phyloP scores from a whole-genome alignment of 148 eudicot genomes.

The Rhododendron simsii region DNA sequence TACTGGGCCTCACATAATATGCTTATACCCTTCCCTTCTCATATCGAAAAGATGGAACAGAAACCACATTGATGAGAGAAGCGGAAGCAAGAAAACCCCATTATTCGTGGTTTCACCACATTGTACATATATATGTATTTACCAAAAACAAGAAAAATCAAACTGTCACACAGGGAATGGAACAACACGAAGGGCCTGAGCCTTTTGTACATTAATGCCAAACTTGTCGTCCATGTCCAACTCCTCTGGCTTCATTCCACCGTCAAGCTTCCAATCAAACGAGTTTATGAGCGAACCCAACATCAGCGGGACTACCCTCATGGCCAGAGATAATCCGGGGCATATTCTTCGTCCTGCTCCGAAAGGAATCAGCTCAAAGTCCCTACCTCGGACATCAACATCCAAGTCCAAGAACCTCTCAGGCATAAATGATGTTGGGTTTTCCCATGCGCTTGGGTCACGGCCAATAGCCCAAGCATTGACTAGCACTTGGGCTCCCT shows the following conservation, averaged over 20 bases:
- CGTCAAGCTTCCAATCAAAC: constrained; percentile 1
- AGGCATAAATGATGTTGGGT: constrained; percentile 3
- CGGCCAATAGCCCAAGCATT: background rate
- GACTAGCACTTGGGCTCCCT: constrained; percentile 7
- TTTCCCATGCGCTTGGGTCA: constrained; percentile 2
- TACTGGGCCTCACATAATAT: no score
- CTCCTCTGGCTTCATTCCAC: background rate
- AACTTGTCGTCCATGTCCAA: background rate
- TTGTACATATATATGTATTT: no score
- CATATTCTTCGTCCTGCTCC: constrained; percentile 11
- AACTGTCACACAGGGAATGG: background rate
- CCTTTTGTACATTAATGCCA: background rate
- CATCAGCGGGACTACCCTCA: background rate
- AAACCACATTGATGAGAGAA: no score
- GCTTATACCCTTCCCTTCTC: no score
- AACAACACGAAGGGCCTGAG: background rate
- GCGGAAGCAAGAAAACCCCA: no score
- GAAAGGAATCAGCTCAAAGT: constrained; percentile 17
- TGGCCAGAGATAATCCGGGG: background rate
- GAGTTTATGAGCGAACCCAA: constrained; percentile 9
- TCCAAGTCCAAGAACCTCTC: constrained; percentile 14
- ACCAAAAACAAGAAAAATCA: background rate
- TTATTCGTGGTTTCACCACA: background rate
- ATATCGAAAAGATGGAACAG: no score
- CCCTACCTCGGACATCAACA: constrained; percentile 3